A percentile compares a stretch with the other conserved stretches of the same genome.
Evolutionary conservation across 2,329 filamentous ascomycete genomes (phyloP).

Genomic region (Scortechinia acanthostroma): DNA sequence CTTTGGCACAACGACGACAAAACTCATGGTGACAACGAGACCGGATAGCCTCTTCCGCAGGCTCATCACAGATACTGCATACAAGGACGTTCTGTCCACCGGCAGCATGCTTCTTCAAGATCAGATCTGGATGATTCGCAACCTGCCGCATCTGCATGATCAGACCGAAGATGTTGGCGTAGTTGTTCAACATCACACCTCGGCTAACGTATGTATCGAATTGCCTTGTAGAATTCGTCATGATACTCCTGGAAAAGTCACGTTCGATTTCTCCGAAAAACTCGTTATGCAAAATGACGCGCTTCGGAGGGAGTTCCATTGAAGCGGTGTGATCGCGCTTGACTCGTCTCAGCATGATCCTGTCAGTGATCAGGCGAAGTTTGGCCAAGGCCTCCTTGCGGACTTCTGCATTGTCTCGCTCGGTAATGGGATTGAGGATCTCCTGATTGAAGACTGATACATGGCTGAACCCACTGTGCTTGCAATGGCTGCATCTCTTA

Average conservation of each 20-base stretch:
- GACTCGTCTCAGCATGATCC: slow-evolving; percentile 90
- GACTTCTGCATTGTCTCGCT: slow-evolving; percentile 16
- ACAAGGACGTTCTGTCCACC: slow-evolving; percentile 85
- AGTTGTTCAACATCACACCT: slow-evolving; percentile 91
- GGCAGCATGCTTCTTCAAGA: slow-evolving; percentile 79
- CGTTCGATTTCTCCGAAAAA: slow-evolving; percentile 96
- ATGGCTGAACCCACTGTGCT: slow-evolving; percentile 41
- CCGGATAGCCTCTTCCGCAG: slow-evolving; percentile 86
- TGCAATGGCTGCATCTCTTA: slow-evolving; percentile 66
- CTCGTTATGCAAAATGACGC: slow-evolving; percentile 78
- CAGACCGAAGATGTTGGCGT: slow-evolving; percentile 96
- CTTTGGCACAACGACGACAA: slow-evolving; percentile 73
- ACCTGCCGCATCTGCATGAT: slow-evolving; percentile 99
- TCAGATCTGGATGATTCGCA: slow-evolving; percentile 88
- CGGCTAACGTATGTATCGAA: slow-evolving; percentile 95
- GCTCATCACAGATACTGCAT: slow-evolving; percentile 92
- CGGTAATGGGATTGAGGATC: slow-evolving; percentile 65
- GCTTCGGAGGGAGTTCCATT: slow-evolving; percentile 91
- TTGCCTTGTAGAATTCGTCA: slow-evolving; percentile 79
- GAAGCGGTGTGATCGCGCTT: slow-evolving; percentile 89
- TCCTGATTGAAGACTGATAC: slow-evolving; percentile 91
- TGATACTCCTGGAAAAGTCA: slow-evolving; percentile 91
- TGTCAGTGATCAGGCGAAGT: slow-evolving; percentile 79
- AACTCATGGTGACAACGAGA: slow-evolving; percentile 92
- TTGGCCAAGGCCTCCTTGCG: slow-evolving; percentile 70